Evolutionary conservation across 441 rosid species (phyloP).

Genomic region (Corymbia calophylla): DNA sequence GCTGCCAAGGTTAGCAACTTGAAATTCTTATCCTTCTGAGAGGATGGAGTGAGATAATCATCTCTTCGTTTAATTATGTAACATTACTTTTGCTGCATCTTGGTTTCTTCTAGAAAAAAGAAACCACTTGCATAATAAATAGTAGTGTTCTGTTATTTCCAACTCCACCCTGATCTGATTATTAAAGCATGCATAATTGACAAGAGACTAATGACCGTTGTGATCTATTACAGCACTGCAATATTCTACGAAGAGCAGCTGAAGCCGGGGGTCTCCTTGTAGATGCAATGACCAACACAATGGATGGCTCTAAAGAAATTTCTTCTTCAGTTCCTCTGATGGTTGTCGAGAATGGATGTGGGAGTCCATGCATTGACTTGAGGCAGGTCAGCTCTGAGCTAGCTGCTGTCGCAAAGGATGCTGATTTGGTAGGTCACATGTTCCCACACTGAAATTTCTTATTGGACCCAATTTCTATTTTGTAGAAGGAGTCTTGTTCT

Average conservation of each 20-base stretch:
- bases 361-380: conserved; percentile 96
- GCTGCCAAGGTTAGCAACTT: conserved; percentile 78
- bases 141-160: background rate
- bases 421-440: conserved; percentile 73
- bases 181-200: background rate
- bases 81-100: background rate
- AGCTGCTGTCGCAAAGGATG: conserved; percentile 89
- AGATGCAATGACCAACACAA: conserved; percentile 74
- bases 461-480: background rate
- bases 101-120: background rate
- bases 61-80: background rate
- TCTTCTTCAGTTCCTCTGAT: conserved; percentile 71
- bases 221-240: conserved; percentile 60
- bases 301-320: conserved; percentile 58
- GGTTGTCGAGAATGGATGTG: conserved; percentile 99
- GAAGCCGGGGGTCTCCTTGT: conserved; percentile 94
- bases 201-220: conserved; percentile 10
- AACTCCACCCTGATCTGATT: background rate
- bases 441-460: background rate
- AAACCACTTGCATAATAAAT: background rate
- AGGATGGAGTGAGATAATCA: background rate
- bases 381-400: conserved; percentile 99
- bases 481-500: background rate
- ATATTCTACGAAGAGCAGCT: conserved; percentile 92
- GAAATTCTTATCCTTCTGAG: background rate